A percentile compares a stretch with the other conserved stretches of the same genome.
These are phyloP conservation scores for Moniliophthora roreri DNA, from an alignment of 1,284 basidiomycete genomes.

Conservation along the genomic window DNA sequence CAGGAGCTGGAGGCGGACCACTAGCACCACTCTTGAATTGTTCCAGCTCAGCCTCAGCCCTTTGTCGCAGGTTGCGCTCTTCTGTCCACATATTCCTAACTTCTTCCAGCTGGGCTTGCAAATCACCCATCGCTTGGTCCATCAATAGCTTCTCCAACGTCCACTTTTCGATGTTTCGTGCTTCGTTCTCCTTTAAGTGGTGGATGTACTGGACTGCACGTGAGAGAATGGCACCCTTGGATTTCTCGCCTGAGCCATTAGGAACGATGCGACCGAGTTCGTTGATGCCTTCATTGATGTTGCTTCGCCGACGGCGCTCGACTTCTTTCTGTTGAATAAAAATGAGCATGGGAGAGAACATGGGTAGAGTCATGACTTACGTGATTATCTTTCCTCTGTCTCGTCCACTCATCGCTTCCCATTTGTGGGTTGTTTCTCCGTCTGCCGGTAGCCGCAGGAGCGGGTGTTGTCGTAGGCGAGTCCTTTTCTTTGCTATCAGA, in stretches of 20 bases:
- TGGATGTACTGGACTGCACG: constrained; percentile 89
- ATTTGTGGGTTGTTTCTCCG: constrained; percentile 54
- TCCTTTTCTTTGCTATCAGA: constrained; percentile 31
- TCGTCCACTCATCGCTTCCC: constrained; percentile 78
- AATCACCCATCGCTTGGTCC: constrained; percentile 88
- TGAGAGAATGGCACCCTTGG: constrained; percentile 84
- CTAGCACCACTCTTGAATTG: constrained; percentile 27
- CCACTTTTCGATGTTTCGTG: constrained; percentile 91
- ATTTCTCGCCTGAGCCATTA: constrained; percentile 83
- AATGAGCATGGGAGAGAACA: constrained; percentile 5
- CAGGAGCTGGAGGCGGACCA: background rate
- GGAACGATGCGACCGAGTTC: constrained; percentile 89
- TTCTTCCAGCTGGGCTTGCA: constrained; percentile 79
- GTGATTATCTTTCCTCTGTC: constrained; percentile 85
- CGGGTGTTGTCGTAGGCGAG: constrained; percentile 15
- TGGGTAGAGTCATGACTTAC: constrained; percentile 38
- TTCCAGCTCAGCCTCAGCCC: constrained; percentile 61
- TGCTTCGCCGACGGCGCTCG: constrained; percentile 88
- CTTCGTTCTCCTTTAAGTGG: constrained; percentile 88
- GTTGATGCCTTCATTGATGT: constrained; percentile 96
- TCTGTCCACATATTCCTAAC: constrained; percentile 73
- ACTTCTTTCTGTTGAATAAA: constrained; percentile 82
- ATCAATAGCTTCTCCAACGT: constrained; percentile 90
- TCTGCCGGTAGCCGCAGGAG: constrained; percentile 30
- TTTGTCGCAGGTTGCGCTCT: constrained; percentile 55